These are phyloP conservation scores for Spathaspora hagerdaliae DNA, from an alignment of 805 yeast genomes.

Conservation along the genomic window DNA sequence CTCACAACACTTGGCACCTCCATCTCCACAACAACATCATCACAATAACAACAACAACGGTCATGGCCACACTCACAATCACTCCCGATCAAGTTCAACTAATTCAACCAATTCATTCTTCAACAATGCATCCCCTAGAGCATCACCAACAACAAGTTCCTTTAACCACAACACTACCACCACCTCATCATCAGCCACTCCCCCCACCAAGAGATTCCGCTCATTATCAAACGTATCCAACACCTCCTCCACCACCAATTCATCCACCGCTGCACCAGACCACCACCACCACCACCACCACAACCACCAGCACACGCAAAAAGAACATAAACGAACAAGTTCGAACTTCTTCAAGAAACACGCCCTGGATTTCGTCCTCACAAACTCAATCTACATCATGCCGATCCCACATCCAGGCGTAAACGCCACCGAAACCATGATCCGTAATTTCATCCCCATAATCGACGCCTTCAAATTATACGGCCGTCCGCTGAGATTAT, in stretches of 20 bases:
- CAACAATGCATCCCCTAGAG: slow-evolving; percentile 14
- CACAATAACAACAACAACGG: too few relatives aligned
- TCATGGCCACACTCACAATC: slow-evolving; percentile 3
- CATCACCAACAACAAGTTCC: neutral
- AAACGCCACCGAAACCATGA: slow-evolving; percentile 66
- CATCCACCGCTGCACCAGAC: neutral
- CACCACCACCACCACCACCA: neutral
- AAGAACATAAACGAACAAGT: slow-evolving; percentile 6
- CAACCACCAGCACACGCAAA: neutral
- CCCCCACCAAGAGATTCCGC: neutral
- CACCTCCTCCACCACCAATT: neutral
- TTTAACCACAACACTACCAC: neutral
- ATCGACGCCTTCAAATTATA: slow-evolving; percentile 68
- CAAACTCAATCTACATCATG: slow-evolving; percentile 56
- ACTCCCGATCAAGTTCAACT: slow-evolving; percentile 18
- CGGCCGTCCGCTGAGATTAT: slow-evolving; percentile 71
- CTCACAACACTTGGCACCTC: too few relatives aligned
- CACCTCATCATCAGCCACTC: neutral
- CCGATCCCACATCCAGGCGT: slow-evolving; percentile 75
- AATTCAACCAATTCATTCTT: slow-evolving; percentile 28
- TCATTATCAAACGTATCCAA: slow-evolving; percentile 1
- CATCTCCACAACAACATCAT: slow-evolving; percentile 4
- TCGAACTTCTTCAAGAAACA: slow-evolving; percentile 26
- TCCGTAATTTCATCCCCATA: slow-evolving; percentile 63
- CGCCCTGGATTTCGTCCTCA: slow-evolving; percentile 23